Evolutionary conservation across 768 basidiomycete species (phyloP).

Genomic region (Russula brevipes): DNA sequence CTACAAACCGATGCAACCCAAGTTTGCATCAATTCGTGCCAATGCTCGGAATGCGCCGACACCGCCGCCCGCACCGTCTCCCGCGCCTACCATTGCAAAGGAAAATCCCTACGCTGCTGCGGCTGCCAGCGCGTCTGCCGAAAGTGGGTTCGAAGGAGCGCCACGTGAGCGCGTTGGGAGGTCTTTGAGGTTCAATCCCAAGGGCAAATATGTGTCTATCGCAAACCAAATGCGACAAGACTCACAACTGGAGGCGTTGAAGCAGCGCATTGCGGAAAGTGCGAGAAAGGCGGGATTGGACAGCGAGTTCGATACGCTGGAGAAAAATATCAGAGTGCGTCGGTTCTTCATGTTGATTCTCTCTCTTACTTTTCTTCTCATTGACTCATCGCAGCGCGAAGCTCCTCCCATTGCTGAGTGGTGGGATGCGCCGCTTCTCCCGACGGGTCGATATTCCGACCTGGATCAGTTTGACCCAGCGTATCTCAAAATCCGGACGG

Average conservation of each 20-base stretch:
- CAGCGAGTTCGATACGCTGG: conserved; percentile 85
- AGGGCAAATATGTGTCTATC: conserved; percentile 83
- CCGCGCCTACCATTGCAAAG: conserved; percentile 34
- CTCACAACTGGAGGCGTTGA: conserved; percentile 80
- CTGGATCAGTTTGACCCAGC: conserved; percentile 48
- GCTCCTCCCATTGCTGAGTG: conserved; percentile 90
- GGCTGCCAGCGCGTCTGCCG: conserved; percentile 41
- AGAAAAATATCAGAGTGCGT: conserved; percentile 80
- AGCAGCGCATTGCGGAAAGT: conserved; percentile 88
- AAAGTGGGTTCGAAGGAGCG: conserved; percentile 65
- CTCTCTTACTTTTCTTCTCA: not conserved
- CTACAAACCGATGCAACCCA: conserved; percentile 98
- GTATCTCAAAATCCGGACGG: conserved; percentile 57
- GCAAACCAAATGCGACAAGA: conserved; percentile 70
- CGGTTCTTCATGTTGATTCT: not conserved
- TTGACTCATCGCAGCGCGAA: conserved; percentile 49
- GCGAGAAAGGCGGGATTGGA: conserved; percentile 92
- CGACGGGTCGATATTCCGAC: conserved; percentile 76
- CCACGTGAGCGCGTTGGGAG: conserved; percentile 67
- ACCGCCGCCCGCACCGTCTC: conserved; percentile 43
- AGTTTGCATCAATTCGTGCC: conserved; percentile 94
- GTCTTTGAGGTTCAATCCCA: conserved; percentile 80
- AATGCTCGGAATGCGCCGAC: conserved; percentile 74
- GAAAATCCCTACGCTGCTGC: conserved; percentile 77
- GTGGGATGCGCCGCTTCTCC: conserved; percentile 92